phyloP scores from a whole-genome alignment of 1,139 yeast genomes.

The Saccharomyces hybrid region DNA sequence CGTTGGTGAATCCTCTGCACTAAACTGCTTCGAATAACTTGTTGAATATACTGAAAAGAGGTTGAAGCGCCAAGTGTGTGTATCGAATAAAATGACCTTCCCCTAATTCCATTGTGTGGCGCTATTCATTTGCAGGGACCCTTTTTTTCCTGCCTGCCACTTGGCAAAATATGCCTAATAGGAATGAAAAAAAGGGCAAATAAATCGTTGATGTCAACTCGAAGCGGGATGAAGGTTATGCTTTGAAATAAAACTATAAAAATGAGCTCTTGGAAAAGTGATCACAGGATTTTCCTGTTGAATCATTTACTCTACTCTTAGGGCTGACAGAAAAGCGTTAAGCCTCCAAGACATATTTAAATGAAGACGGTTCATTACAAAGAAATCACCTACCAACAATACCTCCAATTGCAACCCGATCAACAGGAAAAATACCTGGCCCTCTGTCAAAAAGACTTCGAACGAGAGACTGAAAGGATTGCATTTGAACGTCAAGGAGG shows the following conservation, averaged over 20 bases:
- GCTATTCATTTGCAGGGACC: neutral
- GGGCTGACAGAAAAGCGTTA: neutral
- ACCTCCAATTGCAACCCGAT: neutral
- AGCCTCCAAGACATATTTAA: neutral
- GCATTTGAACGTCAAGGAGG: slow-evolving; percentile 13
- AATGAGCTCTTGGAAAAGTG: neutral
- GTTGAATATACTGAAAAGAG: neutral
- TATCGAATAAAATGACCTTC: neutral
- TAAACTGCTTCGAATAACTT: neutral
- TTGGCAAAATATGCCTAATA: neutral
- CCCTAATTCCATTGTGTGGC: neutral
- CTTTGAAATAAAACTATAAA: neutral
- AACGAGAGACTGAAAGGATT: slow-evolving; percentile 8
- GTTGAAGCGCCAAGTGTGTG: neutral
- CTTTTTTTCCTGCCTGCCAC: neutral
- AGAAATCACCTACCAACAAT: neutral
- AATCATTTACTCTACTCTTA: no score
- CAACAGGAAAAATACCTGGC: slow-evolving; percentile 10
- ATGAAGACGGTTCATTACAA: neutral
- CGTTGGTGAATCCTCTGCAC: neutral
- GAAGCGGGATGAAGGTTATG: neutral
- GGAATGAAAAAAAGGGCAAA: neutral
- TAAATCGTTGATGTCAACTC: neutral
- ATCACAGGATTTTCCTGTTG: no score
- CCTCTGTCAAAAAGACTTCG: slow-evolving; percentile 10